Percentiles rank a stretch among this genome's conserved stretches.
Evolutionary conservation across 176 grass and related monocot species (phyloP).

Genomic region (Eleusine coracana): DNA sequence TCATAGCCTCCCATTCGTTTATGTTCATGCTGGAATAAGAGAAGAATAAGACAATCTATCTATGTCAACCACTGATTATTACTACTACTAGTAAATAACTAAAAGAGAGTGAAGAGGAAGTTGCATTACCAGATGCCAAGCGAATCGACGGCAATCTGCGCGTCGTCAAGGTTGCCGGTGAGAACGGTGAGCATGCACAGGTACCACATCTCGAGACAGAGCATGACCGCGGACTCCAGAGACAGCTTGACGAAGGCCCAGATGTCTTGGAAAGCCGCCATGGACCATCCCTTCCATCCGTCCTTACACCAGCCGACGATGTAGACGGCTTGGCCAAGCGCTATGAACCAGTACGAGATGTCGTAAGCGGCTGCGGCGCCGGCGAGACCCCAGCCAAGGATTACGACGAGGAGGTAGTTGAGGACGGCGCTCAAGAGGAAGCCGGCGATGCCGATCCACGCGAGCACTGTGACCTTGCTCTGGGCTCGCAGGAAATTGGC

Average conservation of each 20-base stretch:
- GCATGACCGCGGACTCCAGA: conserved; percentile 62
- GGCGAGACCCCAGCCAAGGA: conserved; percentile 39
- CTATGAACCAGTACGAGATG: conserved; percentile 40
- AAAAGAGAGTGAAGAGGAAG: too few relatives aligned
- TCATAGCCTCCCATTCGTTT: conserved; percentile 58
- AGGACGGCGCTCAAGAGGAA: conserved; percentile 14
- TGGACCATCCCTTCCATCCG: conserved; percentile 52
- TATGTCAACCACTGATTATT: too few relatives aligned
- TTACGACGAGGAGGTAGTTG: conserved; percentile 39
- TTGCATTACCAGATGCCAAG: conserved; percentile 48
- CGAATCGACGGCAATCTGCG: conserved; percentile 56
- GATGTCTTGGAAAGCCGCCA: conserved; percentile 40
- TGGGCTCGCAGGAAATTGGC: conserved; percentile 70
- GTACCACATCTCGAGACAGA: conserved; percentile 76
- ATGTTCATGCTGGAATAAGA: conserved; percentile 61
- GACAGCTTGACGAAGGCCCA: conserved; percentile 53
- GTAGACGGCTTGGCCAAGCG: conserved; percentile 47
- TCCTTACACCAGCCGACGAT: conserved; percentile 57
- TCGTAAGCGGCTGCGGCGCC: conserved; percentile 40
- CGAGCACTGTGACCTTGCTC: conserved; percentile 53
- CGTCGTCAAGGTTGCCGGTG: conserved; percentile 49
- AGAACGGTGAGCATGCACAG: conserved; percentile 42
- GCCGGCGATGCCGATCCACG: conserved; percentile 38
- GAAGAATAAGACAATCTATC: too few relatives aligned
- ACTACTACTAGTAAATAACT: too few relatives aligned